These are phyloP conservation scores for Paraphaeosphaeria minitans DNA, from an alignment of 2,329 filamentous ascomycete species.

Conservation along the genomic window DNA sequence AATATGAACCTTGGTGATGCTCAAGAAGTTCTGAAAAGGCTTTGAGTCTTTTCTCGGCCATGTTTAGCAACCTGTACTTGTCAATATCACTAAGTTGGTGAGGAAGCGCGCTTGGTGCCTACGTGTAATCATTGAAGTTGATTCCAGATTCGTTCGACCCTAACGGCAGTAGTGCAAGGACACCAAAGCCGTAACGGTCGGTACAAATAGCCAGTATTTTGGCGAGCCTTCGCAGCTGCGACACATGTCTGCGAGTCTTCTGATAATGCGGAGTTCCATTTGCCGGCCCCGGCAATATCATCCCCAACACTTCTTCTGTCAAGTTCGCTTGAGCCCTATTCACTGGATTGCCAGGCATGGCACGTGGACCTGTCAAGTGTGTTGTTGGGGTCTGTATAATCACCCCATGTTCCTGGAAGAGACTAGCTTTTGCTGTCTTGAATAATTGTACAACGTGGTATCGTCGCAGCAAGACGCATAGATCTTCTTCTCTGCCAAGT, in stretches of 20 bases:
- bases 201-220: slow-evolving; percentile 8
- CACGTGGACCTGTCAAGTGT: neutral
- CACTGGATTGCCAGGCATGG: neutral
- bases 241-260: slow-evolving; percentile 1
- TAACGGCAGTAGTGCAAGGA: slow-evolving; percentile 14
- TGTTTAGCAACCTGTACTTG: neutral
- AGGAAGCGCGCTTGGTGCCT: neutral
- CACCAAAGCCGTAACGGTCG: slow-evolving; percentile 11
- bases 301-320: neutral
- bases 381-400: slow-evolving; percentile 8
- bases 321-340: neutral
- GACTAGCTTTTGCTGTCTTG: neutral
- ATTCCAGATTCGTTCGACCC: slow-evolving; percentile 10
- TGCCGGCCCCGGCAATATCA: neutral
- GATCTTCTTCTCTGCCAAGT: slow-evolving; percentile 11
- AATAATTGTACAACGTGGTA: slow-evolving; percentile 14
- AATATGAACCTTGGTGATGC: slow-evolving; percentile 8
- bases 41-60: slow-evolving; percentile 9
- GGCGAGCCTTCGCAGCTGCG: slow-evolving; percentile 11
- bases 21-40: slow-evolving; percentile 11
- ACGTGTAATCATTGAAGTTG: slow-evolving; percentile 9
- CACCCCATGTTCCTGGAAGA: slow-evolving; percentile 6
- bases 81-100: neutral
- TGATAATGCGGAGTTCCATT: neutral
- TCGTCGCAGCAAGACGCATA: slow-evolving; percentile 9